Base-by-base conservation (phyloP, 75 land plant genomes). In the Pinus albicaulis region DNA sequence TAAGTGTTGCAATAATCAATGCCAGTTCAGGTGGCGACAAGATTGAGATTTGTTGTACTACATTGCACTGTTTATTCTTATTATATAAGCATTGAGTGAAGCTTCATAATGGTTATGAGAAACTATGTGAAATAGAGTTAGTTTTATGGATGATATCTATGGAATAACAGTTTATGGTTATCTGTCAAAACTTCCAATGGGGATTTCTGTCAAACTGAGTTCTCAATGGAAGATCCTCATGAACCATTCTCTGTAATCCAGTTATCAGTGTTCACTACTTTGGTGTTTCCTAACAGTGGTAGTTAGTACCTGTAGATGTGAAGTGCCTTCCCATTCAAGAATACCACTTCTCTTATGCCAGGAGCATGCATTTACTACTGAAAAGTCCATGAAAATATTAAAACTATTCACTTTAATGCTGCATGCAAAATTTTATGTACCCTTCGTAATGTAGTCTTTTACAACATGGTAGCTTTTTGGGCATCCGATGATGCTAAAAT, bases 1-100 rank as follows among this genome's bases (percentile, higher is more conserved):
- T 80, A 82, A 74, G 71, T 91, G 93, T 74, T 75, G 81, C 81
- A 87, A 87, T 73, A 65, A 63, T 36, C 79, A 80, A n/a, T 91
- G 93, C 75, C 26, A 64, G 24, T 58, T 74, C 25, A 68, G 41
- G 28, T 91, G 93, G 93, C 75, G 84, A 48, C 91, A 90, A 60
- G 82, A 81, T 48, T 86, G 76, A 79, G 15, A 68, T 20, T 24
- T 68, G 24, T 22, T 68, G 71, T 8, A 19, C 41, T 68, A 10
- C 44, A 65, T 15, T 66, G n/a, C 52, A 20, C n/a, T 66, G 71
- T 26, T 61, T 61, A 26, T 22, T 68, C 71, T n/a, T 15, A 10
- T 66, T 68, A 13, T 41, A 10, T 68, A 3, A 36, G 4, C 16
- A 20, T 36, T 31, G n/a, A 41, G 52, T 34, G 10, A 64, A 5